These are phyloP conservation scores for Diplotaxis tenuifolia DNA, from an alignment of 345 rosid species.

Conservation along the genomic window DNA sequence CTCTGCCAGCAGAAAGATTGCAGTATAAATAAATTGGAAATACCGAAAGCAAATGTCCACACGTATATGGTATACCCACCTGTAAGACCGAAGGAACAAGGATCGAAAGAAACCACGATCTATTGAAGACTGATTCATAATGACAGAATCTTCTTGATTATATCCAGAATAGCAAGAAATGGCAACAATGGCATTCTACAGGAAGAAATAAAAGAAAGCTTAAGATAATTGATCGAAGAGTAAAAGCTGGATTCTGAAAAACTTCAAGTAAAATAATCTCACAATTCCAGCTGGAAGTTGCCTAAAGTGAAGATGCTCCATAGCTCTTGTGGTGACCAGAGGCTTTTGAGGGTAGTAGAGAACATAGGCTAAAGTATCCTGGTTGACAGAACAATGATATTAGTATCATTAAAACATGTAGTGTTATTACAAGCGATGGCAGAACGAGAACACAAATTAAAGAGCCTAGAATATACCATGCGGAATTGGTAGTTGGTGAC, in stretches of 20 bases:
- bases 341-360: slow-evolving; percentile 98
- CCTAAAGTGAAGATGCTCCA: slow-evolving; percentile 99
- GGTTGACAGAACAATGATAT: slow-evolving; percentile 12
- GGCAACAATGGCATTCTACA: slow-evolving; percentile 94
- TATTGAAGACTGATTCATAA: slow-evolving; percentile 95
- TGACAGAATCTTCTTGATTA: slow-evolving; percentile 99
- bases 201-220: slow-evolving; percentile 8
- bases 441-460: not conserved
- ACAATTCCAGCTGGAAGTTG: slow-evolving; percentile 99
- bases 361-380: slow-evolving; percentile 98
- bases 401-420: not conserved
- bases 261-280: slow-evolving; percentile 29
- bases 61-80: slow-evolving; percentile 44
- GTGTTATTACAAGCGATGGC: not conserved
- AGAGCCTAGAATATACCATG: slow-evolving; percentile 54
- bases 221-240: not conserved
- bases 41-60: not conserved
- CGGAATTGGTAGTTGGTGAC: slow-evolving; percentile 98
- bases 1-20: slow-evolving; percentile 45
- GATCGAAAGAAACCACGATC: slow-evolving; percentile 98
- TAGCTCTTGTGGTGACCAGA: slow-evolving; percentile 95
- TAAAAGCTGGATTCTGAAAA: slow-evolving; percentile 5
- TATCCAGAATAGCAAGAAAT: slow-evolving; percentile 97
- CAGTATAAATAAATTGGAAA: not conserved
- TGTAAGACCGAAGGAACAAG: slow-evolving; percentile 87